Evolutionary conservation across 169 alveolate species (phyloP), one percentile per base, ranked within the genome.

Genomic region (Cryptosporidium sp.): DNA sequence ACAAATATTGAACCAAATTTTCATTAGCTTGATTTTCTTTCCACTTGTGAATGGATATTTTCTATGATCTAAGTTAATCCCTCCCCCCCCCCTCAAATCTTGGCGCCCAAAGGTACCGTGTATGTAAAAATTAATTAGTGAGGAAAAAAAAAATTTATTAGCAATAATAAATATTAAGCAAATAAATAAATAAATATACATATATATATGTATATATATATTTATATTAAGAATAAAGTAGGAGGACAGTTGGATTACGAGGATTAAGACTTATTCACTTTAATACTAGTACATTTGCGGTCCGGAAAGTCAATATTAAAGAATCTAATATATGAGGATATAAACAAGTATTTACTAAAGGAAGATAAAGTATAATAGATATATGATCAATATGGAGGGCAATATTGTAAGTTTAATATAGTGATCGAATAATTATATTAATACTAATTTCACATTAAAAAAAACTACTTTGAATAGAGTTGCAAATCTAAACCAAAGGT

Each of bases 21-120:
- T 39, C 6, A 39, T 39, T 23, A 21, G 16, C 3, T 55, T 23
- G 14, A n/a, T 55, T 55, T 2, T 55, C 33, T 23, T 55, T 55
- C 65, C 65, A 55, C 65, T 55, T 55, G n/a, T 9, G n/a, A 21
- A 55, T 16, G 65, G 65, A 55, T 55, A 55, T 23, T 55, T 18
- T 55, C 65, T 33, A 21, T 55, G 65, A 55, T 55, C 48, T 35
- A 39, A 5, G 35, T 69, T 29, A 41, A 26, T 59, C 8, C 8
- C 8, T 39, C 45, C 45, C 45, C 45, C 8, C 8, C 45, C 48
- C 75, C 75, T 31, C 75, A 21, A 37, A 16, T 6, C 4, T 67
- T 69, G 59, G 52, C 75, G 75, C 75, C 39, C 6, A 69, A 69
- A 35, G 75, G 75, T 69, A 69, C 75, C 75, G 75, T 69, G 45